A percentile compares a stretch with the other conserved stretches of the same genome.
Conservation (phyloP, 129 eudicot genomes). For the Flaveria ramosissima region DNA sequence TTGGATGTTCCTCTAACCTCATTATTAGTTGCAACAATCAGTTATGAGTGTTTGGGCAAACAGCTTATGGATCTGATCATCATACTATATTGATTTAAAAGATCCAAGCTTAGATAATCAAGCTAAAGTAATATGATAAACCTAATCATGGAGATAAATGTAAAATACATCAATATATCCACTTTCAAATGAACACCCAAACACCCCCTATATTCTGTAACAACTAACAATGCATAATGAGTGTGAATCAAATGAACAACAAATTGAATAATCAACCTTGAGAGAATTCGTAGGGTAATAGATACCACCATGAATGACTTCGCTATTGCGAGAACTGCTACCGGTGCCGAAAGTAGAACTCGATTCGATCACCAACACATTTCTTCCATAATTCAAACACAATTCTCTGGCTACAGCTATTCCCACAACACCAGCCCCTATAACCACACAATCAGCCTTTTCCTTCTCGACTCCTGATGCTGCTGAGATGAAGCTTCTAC, state of each 20-base stretch:
- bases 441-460: constrained; percentile 78
- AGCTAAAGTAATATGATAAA: too few species aligned
- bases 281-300: constrained; percentile 75
- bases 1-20: too few species aligned
- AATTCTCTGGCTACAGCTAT: constrained; percentile 76
- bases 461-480: constrained; percentile 39
- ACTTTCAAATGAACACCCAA: too few species aligned
- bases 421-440: constrained; percentile 94
- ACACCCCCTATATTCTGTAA: too few species aligned
- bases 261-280: constrained; percentile 47
- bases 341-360: constrained; percentile 73
- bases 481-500: constrained; percentile 10
- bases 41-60: too few species aligned
- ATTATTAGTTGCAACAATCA: too few species aligned
- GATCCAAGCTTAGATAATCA: neutral
- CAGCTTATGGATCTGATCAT: too few species aligned
- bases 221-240: too few species aligned
- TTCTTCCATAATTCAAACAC: constrained; percentile 46
- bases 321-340: constrained; percentile 81
- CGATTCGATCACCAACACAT: constrained; percentile 78
- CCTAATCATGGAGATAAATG: neutral
- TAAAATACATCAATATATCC: neutral
- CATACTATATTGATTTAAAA: too few species aligned
- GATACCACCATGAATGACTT: constrained; percentile 93
- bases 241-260: neutral